Percentiles rank a stretch among this genome's conserved stretches.
phyloP scores from a whole-genome alignment of 1,284 basidiomycete species.

The Cerioporus squamosus region DNA sequence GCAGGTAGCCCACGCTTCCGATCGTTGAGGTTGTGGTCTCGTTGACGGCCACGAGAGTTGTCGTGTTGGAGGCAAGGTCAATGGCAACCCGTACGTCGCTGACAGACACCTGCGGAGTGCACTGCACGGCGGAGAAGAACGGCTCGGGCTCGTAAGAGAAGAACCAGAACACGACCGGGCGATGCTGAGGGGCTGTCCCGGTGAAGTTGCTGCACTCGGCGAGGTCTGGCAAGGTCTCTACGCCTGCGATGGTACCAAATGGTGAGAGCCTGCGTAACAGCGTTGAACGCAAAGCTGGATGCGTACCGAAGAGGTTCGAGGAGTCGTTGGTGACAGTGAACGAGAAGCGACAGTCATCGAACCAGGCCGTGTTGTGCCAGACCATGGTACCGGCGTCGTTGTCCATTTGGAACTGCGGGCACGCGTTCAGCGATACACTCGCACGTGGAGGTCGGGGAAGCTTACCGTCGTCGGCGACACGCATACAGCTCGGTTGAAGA shows the following conservation, averaged over 20 bases:
- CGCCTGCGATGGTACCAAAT: background rate
- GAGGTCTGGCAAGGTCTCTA: background rate
- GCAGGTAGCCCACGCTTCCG: constrained; percentile 32
- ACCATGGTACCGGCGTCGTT: constrained; percentile 27
- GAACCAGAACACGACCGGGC: constrained; percentile 60
- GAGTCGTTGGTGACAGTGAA: constrained; percentile 46
- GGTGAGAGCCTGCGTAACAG: too few relatives aligned
- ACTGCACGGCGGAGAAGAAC: constrained; percentile 48
- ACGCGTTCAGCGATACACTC: background rate
- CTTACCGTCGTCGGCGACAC: constrained; percentile 35
- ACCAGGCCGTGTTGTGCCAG: constrained; percentile 44
- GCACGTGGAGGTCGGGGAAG: background rate
- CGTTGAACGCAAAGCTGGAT: too few relatives aligned
- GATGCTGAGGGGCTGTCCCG: constrained; percentile 39
- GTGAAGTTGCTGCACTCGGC: constrained; percentile 11
- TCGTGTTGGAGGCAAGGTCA: constrained; percentile 25
- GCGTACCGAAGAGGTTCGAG: constrained; percentile 44
- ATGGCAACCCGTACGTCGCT: constrained; percentile 40
- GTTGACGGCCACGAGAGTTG: constrained; percentile 18
- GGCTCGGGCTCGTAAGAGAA: constrained; percentile 46
- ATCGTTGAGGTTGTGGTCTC: constrained; percentile 20
- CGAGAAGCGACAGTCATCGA: constrained; percentile 42
- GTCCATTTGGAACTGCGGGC: constrained; percentile 30
- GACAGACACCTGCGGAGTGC: constrained; percentile 45
- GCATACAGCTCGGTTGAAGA: constrained; percentile 50